Percentiles rank a stretch among this genome's conserved stretches.
Conservation (phyloP, 1,284 basidiomycete species). For the Golubevia sp. region DNA sequence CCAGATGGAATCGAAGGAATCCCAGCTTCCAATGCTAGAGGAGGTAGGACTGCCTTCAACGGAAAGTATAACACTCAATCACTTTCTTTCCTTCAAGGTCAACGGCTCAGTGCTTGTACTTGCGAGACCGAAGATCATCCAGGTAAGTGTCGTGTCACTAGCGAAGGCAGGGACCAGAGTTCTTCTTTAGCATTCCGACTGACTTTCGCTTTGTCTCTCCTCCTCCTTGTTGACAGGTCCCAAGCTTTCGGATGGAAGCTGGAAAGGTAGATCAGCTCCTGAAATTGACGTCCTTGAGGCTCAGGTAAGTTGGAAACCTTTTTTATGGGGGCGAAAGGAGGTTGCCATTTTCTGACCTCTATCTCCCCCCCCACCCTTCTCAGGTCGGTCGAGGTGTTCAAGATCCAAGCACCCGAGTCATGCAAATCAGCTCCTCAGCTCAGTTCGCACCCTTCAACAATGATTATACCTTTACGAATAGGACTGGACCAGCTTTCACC, state of each 20-base stretch:
- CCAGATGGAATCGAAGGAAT: slow-evolving; percentile 9
- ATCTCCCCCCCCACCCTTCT: too few relatives aligned
- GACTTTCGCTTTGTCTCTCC: too few relatives aligned
- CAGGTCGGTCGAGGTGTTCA: too few relatives aligned
- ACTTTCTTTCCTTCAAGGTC: slow-evolving; percentile 74
- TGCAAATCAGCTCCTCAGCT: too few relatives aligned
- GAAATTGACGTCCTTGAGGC: slow-evolving; percentile 85
- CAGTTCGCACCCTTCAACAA: background rate
- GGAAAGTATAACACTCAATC: slow-evolving; percentile 46
- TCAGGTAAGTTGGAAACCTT: too few relatives aligned
- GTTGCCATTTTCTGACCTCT: too few relatives aligned
- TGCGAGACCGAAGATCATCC: slow-evolving; percentile 81
- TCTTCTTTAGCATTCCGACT: too few relatives aligned
- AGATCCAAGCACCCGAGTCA: too few relatives aligned
- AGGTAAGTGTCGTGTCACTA: too few relatives aligned
- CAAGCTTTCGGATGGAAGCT: slow-evolving; percentile 70
- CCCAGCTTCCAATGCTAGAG: slow-evolving; percentile 27
- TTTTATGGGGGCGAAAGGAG: too few relatives aligned
- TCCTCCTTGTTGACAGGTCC: too few relatives aligned
- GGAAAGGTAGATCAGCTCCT: slow-evolving; percentile 79
- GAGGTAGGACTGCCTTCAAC: slow-evolving; percentile 47
- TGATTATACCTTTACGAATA: background rate
- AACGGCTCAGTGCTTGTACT: slow-evolving; percentile 79
- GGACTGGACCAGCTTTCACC: background rate
- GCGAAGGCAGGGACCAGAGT: too few relatives aligned